Conservation (phyloP, 495 filamentous ascomycete species). For the Penicillium ucsense region DNA sequence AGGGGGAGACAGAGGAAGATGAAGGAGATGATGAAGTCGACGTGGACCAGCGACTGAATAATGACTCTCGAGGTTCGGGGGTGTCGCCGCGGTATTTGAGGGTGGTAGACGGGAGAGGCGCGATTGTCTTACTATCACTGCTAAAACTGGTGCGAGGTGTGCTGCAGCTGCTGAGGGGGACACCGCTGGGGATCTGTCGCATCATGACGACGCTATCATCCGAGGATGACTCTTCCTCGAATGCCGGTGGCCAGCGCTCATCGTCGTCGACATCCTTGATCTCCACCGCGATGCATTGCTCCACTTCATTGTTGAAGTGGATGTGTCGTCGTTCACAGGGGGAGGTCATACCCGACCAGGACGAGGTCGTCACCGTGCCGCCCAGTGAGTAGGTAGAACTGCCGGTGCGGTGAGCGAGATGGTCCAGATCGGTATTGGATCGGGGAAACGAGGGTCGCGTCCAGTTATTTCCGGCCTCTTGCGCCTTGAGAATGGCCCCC, state of each 20-base stretch:
- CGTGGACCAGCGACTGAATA: conserved; percentile 30
- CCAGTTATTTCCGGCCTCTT: conserved; percentile 52
- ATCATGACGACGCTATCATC: conserved; percentile 80
- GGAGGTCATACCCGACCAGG: conserved; percentile 46
- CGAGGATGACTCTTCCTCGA: conserved; percentile 54
- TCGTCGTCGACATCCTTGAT: conserved; percentile 68
- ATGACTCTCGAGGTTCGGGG: conserved; percentile 44
- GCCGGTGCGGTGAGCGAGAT: conserved; percentile 31
- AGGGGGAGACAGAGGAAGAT: conserved; percentile 44
- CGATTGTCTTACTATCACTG: conserved; percentile 80
- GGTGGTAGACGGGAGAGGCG: conserved; percentile 83
- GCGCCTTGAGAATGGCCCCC: conserved; percentile 82
- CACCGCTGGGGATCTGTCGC: conserved; percentile 47
- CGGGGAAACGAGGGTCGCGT: conserved; percentile 40
- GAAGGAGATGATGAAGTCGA: conserved; percentile 14
- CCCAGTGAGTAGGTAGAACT: conserved; percentile 20
- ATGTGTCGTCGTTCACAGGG: conserved; percentile 76
- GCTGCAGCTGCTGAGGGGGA: conserved; percentile 35
- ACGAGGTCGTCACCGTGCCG: conserved; percentile 22
- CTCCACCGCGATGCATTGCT: conserved; percentile 92
- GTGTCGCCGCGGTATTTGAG: conserved; percentile 81
- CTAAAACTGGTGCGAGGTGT: conserved; percentile 44
- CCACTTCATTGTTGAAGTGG: conserved; percentile 91
- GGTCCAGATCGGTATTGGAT: conserved; percentile 58
- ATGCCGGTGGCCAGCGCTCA: conserved; percentile 35